Evolutionary conservation across 129 eudicot species (phyloP).

Genomic region (Ambrosia artemisiifolia): DNA sequence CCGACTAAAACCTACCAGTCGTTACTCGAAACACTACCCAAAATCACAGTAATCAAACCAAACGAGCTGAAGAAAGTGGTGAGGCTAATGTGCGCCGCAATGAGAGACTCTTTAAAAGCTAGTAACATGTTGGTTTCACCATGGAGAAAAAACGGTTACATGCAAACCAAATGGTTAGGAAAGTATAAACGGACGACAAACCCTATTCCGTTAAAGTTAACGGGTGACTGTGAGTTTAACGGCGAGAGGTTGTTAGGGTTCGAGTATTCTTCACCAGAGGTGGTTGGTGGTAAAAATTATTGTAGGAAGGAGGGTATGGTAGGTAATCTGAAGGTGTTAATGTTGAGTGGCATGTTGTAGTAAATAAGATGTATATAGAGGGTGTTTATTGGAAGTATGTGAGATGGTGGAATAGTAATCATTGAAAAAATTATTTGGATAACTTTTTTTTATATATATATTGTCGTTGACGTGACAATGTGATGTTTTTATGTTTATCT

Average conservation of each 20-base stretch:
- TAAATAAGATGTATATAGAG: conserved; percentile 21
- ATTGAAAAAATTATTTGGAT: conserved; percentile 10
- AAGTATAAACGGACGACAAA: conserved; percentile 37
- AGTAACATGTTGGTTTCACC: conserved; percentile 34
- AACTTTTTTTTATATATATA: conserved; percentile 6
- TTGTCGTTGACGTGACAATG: conserved; percentile 34
- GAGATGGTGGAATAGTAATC: conserved; percentile 1
- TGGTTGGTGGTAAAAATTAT: conserved; percentile 7
- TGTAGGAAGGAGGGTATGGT: conserved; percentile 33
- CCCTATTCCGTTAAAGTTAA: neutral
- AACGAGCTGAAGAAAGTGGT: conserved; percentile 29
- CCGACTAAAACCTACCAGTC: conserved; percentile 35
- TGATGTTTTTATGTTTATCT: conserved; percentile 27
- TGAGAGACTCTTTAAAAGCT: conserved; percentile 38
- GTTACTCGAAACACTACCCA: conserved; percentile 31
- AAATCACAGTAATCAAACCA: conserved; percentile 26
- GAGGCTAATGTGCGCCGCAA: conserved; percentile 41
- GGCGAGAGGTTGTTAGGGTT: conserved; percentile 34
- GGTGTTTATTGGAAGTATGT: conserved; percentile 4
- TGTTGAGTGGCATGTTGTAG: conserved; percentile 31
- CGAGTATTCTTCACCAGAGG: conserved; percentile 33
- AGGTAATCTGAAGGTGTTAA: conserved; percentile 33
- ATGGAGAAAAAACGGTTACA: conserved; percentile 46
- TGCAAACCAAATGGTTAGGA: conserved; percentile 49
- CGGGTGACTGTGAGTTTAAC: conserved; percentile 6